Evolutionary conservation across 495 filamentous ascomycete genomes (phyloP).

Genomic region (Aspergillus sclerotioniger): DNA sequence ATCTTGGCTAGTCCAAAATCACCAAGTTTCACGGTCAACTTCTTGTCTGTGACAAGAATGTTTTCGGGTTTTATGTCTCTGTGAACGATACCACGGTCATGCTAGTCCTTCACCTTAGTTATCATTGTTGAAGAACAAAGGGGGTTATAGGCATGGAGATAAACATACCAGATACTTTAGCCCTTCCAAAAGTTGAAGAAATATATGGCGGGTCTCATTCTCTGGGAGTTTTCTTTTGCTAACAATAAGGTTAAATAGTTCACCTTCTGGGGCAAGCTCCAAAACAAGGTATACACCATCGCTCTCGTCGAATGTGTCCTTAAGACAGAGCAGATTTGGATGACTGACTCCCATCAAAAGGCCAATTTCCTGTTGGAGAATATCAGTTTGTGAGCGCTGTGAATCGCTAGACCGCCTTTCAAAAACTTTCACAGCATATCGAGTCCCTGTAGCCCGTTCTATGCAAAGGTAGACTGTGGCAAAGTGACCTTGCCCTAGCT

Average conservation of each 20-base stretch:
- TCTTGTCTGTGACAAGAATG: constrained; percentile 81
- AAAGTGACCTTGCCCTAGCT: constrained; percentile 95
- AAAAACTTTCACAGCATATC: constrained; percentile 93
- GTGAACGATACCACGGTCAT: constrained; percentile 96
- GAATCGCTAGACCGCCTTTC: constrained; percentile 75
- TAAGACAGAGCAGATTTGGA: constrained; percentile 90
- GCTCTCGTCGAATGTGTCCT: constrained; percentile 90
- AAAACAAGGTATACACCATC: constrained; percentile 90
- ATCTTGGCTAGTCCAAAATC: constrained; percentile 99
- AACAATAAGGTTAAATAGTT: constrained; percentile 93
- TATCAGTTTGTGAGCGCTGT: constrained; percentile 77
- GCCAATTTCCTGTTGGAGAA: constrained; percentile 91
- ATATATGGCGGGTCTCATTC: constrained; percentile 77
- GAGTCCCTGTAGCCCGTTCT: constrained; percentile 76
- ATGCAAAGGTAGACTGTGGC: constrained; percentile 91
- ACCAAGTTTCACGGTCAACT: constrained; percentile 85
- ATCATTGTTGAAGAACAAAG: constrained; percentile 25
- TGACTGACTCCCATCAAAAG: constrained; percentile 96
- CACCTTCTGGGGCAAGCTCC: constrained; percentile 87
- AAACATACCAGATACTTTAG: constrained; percentile 84
- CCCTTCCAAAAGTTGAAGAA: constrained; percentile 88
- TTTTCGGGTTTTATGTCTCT: constrained; percentile 99
- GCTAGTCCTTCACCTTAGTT: constrained; percentile 54
- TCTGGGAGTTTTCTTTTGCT: constrained; percentile 85
- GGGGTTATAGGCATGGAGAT: constrained; percentile 8